Conservation (phyloP, 352 stramenopile genomes). For the Globisporangium sylvaticum region DNA sequence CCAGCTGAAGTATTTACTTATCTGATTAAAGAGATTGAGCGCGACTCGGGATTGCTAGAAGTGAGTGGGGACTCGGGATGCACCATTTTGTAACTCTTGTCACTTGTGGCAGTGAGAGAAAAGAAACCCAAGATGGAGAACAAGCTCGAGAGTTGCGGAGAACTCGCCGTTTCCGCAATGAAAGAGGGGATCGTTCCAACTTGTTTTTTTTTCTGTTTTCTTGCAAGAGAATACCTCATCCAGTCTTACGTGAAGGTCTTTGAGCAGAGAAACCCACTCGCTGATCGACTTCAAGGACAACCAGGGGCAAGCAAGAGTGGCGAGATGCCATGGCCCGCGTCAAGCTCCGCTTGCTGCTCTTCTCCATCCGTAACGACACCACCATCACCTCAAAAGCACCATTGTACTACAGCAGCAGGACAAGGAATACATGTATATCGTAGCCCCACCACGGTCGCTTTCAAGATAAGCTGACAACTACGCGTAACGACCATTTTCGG, state of each 20-base stretch:
- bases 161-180: not conserved
- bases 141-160: not conserved
- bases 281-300: conserved; percentile 2
- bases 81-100: conserved; percentile 63
- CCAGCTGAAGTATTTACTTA: conserved; percentile 88
- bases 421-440: conserved; percentile 6
- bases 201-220: not conserved
- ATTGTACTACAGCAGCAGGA: not conserved
- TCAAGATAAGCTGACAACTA: no score
- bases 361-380: conserved; percentile 1
- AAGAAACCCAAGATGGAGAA: not conserved
- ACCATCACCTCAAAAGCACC: not conserved
- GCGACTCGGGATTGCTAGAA: conserved; percentile 82
- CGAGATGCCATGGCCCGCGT: not conserved
- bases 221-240: not conserved
- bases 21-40: conserved; percentile 89
- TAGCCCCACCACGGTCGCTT: not conserved
- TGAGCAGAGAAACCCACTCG: not conserved
- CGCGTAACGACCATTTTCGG: no score
- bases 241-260: not conserved
- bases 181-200: not conserved
- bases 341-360: not conserved
- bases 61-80: conserved; percentile 72
- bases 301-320: not conserved
- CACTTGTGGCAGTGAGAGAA: not conserved